A percentile compares a stretch with the other conserved stretches of the same genome.
Evolutionary conservation across 1,139 yeast genomes (phyloP).

Genomic region (Taphrina betulina): DNA sequence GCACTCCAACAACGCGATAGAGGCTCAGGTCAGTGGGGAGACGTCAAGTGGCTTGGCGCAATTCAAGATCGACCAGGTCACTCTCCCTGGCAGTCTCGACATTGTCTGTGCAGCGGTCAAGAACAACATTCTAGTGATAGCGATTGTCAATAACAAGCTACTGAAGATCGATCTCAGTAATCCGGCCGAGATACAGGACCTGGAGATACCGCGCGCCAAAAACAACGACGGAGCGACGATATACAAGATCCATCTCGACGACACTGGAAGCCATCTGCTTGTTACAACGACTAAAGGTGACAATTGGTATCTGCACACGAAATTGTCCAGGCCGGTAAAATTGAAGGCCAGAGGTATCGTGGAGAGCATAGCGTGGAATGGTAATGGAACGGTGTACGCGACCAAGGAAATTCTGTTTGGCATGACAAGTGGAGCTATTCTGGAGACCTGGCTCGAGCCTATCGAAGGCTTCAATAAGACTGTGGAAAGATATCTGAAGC

Average conservation of each 20-base stretch:
- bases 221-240: slow-evolving; percentile 43
- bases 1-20: not conserved
- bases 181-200: slow-evolving; percentile 28
- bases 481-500: slow-evolving; percentile 21
- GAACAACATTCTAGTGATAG: slow-evolving; percentile 26
- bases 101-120: slow-evolving; percentile 19
- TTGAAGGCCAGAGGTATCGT: slow-evolving; percentile 49
- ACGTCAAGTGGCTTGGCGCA: slow-evolving; percentile 4
- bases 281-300: slow-evolving; percentile 51
- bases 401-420: slow-evolving; percentile 25
- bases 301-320: slow-evolving; percentile 50
- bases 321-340: slow-evolving; percentile 46
- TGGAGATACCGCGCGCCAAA: slow-evolving; percentile 37
- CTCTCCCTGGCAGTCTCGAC: slow-evolving; percentile 22
- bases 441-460: slow-evolving; percentile 26
- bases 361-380: slow-evolving; percentile 22
- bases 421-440: slow-evolving; percentile 1
- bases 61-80: slow-evolving; percentile 27
- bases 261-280: slow-evolving; percentile 53
- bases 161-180: slow-evolving; percentile 23
- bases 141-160: slow-evolving; percentile 23
- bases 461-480: slow-evolving; percentile 22
- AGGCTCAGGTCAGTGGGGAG: not conserved
- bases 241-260: slow-evolving; percentile 50
- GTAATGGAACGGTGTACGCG: slow-evolving; percentile 5